These are phyloP conservation scores for Blastobotrys terrestris DNA, from an alignment of 805 yeast species.

Conservation along the genomic window DNA sequence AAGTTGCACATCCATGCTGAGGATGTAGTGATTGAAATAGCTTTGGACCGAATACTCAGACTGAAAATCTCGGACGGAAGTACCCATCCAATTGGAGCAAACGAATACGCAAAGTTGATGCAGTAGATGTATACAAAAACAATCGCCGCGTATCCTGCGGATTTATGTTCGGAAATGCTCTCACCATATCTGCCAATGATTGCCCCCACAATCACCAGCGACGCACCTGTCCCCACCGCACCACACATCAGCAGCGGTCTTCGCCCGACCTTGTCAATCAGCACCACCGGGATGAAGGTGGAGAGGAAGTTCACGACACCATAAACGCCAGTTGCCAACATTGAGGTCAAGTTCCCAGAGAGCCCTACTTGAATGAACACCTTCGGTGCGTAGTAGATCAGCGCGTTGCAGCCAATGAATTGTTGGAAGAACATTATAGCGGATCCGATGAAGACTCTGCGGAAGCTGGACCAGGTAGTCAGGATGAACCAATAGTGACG, in stretches of 20 bases:
- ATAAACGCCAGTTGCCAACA: constrained; percentile 39
- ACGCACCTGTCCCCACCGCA: constrained; percentile 7
- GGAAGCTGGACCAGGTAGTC: constrained; percentile 12
- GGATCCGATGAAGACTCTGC: constrained; percentile 41
- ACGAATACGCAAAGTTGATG: constrained; percentile 48
- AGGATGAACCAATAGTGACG: constrained; percentile 5
- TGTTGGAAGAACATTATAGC: constrained; percentile 53
- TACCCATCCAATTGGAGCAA: constrained; percentile 56
- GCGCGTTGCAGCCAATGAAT: constrained; percentile 65
- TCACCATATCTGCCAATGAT: not conserved
- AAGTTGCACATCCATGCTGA: constrained; percentile 63
- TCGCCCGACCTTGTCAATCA: constrained; percentile 56
- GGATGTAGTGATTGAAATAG: constrained; percentile 55
- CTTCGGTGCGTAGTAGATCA: constrained; percentile 63
- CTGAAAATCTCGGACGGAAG: constrained; percentile 62
- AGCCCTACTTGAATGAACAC: constrained; percentile 50
- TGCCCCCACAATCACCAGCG: constrained; percentile 1
- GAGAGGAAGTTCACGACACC: constrained; percentile 42
- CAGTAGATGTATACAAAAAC: constrained; percentile 52
- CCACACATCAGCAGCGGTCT: constrained; percentile 50
- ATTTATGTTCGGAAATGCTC: constrained; percentile 3
- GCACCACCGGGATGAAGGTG: constrained; percentile 42
- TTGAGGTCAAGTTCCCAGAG: constrained; percentile 40
- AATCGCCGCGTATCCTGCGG: constrained; percentile 48
- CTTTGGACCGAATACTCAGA: constrained; percentile 63